Evolutionary conservation across 1,284 basidiomycete species (phyloP), one percentile per base, ranked within the genome.

Genomic region (Sutorius eximius): DNA sequence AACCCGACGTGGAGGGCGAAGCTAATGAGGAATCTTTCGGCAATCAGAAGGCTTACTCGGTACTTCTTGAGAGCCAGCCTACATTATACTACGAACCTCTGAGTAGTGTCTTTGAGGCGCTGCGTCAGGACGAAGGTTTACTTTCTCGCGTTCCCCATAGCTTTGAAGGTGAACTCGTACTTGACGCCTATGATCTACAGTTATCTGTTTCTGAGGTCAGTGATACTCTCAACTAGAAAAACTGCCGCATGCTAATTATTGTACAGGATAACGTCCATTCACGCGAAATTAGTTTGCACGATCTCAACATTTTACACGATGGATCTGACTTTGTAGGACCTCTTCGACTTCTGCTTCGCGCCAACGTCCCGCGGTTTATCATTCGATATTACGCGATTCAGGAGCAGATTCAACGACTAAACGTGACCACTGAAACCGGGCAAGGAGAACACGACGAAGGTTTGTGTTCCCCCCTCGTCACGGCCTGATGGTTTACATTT

Each of bases 71-170:
- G 48, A 73, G 82, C 57, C 77, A 72, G 15, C 86, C 87, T 3
- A 84, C 82, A 4, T 73, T 91, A 9, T 91, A 88, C 66, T 90
- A 89, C 61, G 87, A 89, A 63, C 81, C 87, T 34, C 66, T 91
- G 51, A 81, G 78, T 36, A 75, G 72, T 55, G 79, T 90, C 10
- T 89, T 91, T 61, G 81, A 83, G 46, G 85, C 82, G 54, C 73
- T 91, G 34, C 83, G 87, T 30, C 76, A 80, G 61, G 83, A 89
- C 56, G 77, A 81, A 53, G 71, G 70, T 54, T 51, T 70, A 30
- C 66, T 87, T 37, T 71, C 75, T 45, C 71, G 71, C 24, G 58
- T 82, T 16, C 72, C 76, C 32, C 76, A 80, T 34, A 66, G 83
- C 38, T 64, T 74, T 24, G 80, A 84, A 43, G 80, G 79, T 48